Evolutionary conservation across 225 moss, liverwort and hornwort species (phyloP).

Genomic region (Climacium dendroides): DNA sequence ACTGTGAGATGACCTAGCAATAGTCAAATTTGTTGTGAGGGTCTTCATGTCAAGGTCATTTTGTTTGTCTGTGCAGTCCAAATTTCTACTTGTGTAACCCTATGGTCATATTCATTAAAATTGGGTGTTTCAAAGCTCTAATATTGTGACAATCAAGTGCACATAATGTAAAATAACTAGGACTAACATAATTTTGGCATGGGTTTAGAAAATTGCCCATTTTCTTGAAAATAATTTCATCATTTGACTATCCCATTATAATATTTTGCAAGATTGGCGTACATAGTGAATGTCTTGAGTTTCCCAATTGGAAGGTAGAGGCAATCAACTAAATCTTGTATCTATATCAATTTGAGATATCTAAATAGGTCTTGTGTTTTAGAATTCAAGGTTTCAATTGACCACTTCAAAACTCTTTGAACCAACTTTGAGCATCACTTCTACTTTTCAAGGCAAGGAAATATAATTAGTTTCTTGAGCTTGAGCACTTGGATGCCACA

Average conservation of each 20-base stretch:
- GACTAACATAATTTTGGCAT: neutral
- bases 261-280: neutral
- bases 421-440: too few species aligned
- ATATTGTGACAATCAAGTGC: neutral
- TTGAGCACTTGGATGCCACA: too few species aligned
- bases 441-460: too few species aligned
- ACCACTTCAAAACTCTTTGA: too few species aligned
- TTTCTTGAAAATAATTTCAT: neutral
- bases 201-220: too few species aligned
- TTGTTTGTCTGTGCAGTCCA: neutral
- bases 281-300: too few species aligned
- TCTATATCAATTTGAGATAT: neutral
- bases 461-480: too few species aligned
- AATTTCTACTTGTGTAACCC: neutral
- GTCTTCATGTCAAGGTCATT: neutral
- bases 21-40: neutral
- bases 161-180: neutral
- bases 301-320: too few species aligned
- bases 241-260: neutral
- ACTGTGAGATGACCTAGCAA: accelerated
- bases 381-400: too few species aligned
- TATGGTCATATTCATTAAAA: neutral
- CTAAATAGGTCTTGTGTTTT: neutral
- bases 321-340: too few species aligned
- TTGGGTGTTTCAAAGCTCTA: neutral